A percentile compares a stretch with the other conserved stretches of the same genome.
Evolutionary conservation across 2,329 filamentous ascomycete species (phyloP).

Genomic region (Venturia asperata): DNA sequence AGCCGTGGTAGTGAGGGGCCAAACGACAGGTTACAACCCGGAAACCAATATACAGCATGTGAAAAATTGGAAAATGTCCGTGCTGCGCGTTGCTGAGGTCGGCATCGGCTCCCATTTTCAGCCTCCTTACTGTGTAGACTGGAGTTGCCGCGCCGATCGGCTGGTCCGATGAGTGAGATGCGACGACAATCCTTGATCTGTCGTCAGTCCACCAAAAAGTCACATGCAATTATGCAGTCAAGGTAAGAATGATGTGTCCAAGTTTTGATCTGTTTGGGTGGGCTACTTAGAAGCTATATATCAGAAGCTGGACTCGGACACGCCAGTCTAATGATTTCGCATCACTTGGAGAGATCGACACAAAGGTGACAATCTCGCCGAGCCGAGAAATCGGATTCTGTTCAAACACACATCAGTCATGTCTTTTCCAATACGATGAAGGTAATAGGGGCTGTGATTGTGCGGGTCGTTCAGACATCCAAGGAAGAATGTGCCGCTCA

Average conservation of each 20-base stretch:
- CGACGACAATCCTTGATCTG: too few species aligned
- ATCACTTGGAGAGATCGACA: too few species aligned
- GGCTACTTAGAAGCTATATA: too few species aligned
- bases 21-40: too few species aligned
- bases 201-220: neutral
- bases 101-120: neutral
- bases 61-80: neutral
- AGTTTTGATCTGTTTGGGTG: too few species aligned
- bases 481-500: constrained; percentile 65
- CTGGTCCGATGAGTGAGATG: neutral
- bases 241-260: too few species aligned
- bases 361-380: too few species aligned
- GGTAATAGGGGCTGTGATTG: neutral
- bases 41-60: neutral
- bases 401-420: neutral
- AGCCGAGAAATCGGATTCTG: too few species aligned
- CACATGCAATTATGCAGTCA: neutral
- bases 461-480: constrained; percentile 57
- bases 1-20: neutral
- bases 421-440: neutral
- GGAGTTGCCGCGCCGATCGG: neutral
- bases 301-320: too few species aligned
- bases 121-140: neutral
- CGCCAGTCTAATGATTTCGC: too few species aligned
- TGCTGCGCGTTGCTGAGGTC: neutral